These are phyloP conservation scores for Cladophialophora psammophila DNA, from an alignment of 2,329 filamentous ascomycete species.

Conservation along the genomic window DNA sequence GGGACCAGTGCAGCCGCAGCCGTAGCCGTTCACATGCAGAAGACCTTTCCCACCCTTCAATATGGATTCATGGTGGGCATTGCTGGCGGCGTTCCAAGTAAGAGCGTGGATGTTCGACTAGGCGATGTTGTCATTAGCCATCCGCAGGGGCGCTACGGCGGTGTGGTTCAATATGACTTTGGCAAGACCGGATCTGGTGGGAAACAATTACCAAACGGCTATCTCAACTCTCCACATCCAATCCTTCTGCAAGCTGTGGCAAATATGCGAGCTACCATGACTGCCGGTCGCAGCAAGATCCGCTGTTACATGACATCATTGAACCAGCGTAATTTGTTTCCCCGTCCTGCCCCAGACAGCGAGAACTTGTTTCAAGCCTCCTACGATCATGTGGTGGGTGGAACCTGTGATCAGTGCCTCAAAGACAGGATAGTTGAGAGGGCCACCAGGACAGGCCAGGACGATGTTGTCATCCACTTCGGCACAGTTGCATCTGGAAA, in stretches of 20 bases:
- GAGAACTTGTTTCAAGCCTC: no score
- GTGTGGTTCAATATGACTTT: slow-evolving; percentile 44
- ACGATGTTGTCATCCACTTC: slow-evolving; percentile 33
- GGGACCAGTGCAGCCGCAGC: neutral
- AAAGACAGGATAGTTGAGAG: neutral
- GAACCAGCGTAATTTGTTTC: neutral
- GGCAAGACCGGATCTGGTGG: slow-evolving; percentile 15
- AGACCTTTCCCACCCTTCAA: slow-evolving; percentile 1
- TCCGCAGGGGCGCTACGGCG: slow-evolving; percentile 28
- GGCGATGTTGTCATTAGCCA: slow-evolving; percentile 44
- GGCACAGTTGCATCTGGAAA: slow-evolving; percentile 38
- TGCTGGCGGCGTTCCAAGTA: slow-evolving; percentile 45
- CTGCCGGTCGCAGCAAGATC: neutral
- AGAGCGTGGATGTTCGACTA: slow-evolving; percentile 43
- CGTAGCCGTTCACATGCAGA: neutral
- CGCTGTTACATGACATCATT: neutral
- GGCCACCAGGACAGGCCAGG: slow-evolving; percentile 26
- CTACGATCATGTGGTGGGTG: no score
- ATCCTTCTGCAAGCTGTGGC: neutral
- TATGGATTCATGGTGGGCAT: slow-evolving; percentile 53
- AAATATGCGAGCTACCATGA: neutral
- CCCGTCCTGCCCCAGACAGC: no score
- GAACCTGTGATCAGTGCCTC: neutral
- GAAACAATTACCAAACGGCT: neutral
- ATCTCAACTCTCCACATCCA: neutral